These are phyloP conservation scores for Solanum habrochaites DNA, from an alignment of 257 asterid species.

Conservation along the genomic window DNA sequence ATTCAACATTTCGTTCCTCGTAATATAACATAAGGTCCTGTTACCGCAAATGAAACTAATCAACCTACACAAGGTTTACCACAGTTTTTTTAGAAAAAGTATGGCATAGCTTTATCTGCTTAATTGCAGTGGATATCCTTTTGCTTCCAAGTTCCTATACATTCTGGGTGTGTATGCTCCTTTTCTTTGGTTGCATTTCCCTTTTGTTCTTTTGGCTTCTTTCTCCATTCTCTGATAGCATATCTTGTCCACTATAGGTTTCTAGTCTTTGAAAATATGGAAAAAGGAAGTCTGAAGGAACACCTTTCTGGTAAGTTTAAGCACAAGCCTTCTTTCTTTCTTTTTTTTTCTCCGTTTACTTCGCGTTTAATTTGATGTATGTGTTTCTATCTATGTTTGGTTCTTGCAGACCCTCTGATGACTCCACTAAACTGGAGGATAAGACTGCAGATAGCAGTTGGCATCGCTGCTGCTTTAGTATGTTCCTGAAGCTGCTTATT, in stretches of 20 bases:
- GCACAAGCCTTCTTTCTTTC: too few relatives aligned
- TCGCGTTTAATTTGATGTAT: background rate
- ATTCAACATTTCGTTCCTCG: background rate
- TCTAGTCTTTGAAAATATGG: conserved; percentile 64
- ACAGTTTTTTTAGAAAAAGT: background rate
- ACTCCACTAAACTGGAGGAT: conserved; percentile 93
- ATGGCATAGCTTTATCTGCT: background rate
- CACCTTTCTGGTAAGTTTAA: conserved; percentile 56
- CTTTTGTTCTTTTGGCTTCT: background rate
- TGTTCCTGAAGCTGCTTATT: conserved; percentile 14
- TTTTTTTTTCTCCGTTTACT: background rate
- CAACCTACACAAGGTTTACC: background rate
- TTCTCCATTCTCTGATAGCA: background rate
- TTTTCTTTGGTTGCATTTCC: background rate
- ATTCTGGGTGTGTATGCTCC: background rate
- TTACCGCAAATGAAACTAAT: background rate
- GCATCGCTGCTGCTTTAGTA: conserved; percentile 89
- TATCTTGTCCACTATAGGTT: conserved; percentile 27
- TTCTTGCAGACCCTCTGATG: conserved; percentile 63
- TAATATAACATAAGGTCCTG: background rate
- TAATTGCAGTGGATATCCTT: background rate
- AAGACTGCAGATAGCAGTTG: conserved; percentile 59
- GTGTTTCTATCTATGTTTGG: background rate
- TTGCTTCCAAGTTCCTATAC: background rate
- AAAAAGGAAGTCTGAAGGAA: conserved; percentile 70